Evolutionary conservation across 495 filamentous ascomycete genomes (phyloP).

Genomic region (Cercophora scortea): DNA sequence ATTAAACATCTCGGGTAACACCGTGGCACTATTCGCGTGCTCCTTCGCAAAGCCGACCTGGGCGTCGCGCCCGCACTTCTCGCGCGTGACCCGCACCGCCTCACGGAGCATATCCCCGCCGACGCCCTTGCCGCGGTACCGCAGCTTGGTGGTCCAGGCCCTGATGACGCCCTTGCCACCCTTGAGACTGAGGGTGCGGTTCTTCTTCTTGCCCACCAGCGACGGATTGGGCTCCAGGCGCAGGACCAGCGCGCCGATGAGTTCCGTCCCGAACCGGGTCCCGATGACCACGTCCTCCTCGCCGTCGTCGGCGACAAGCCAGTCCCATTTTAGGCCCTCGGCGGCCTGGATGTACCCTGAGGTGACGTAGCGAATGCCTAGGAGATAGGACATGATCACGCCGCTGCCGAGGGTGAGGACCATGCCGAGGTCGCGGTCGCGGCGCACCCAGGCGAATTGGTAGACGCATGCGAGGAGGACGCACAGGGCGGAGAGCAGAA

Average conservation of each 20-base stretch:
- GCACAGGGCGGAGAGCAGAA: slow-evolving; percentile 23
- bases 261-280: slow-evolving; percentile 29
- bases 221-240: slow-evolving; percentile 24
- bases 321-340: slow-evolving; percentile 30
- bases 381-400: slow-evolving; percentile 31
- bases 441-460: slow-evolving; percentile 24
- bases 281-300: slow-evolving; percentile 35
- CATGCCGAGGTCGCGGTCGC: slow-evolving; percentile 24
- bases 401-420: slow-evolving; percentile 24
- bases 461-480: slow-evolving; percentile 22
- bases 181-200: slow-evolving; percentile 18
- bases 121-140: slow-evolving; percentile 59
- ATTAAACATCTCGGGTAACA: slow-evolving; percentile 57
- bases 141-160: slow-evolving; percentile 65
- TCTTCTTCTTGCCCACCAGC: slow-evolving; percentile 12
- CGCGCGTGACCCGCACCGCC: slow-evolving; percentile 50
- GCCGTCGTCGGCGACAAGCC: slow-evolving; percentile 21
- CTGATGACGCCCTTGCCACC: slow-evolving; percentile 52
- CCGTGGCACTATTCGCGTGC: slow-evolving; percentile 57
- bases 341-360: slow-evolving; percentile 32
- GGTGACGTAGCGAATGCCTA: slow-evolving; percentile 33
- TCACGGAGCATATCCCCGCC: slow-evolving; percentile 61
- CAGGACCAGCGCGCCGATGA: slow-evolving; percentile 37
- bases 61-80: slow-evolving; percentile 47
- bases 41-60: slow-evolving; percentile 57